A percentile compares a stretch with the other conserved stretches of the same genome.
Conservation (phyloP, 2,329 filamentous ascomycete genomes). For the Neophaeococcomyces aloes region DNA sequence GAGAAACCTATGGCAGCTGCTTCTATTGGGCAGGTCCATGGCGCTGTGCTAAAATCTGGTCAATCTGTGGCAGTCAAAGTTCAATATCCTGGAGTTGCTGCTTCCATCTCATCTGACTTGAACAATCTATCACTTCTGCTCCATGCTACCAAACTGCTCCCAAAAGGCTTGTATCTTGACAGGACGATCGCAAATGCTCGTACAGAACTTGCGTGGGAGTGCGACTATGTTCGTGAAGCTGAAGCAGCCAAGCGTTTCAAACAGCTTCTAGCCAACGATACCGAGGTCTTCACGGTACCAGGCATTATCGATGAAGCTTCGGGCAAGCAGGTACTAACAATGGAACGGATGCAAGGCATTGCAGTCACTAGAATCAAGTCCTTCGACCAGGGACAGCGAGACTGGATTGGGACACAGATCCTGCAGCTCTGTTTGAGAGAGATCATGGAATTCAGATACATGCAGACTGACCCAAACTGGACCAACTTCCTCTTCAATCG, state of each 20-base stretch:
- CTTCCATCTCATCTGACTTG: conserved; percentile 92
- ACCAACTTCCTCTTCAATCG: conserved; percentile 94
- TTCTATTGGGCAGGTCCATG: conserved; percentile 93
- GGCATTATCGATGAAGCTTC: conserved; percentile 67
- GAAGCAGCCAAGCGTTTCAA: conserved; percentile 67
- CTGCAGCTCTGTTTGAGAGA: conserved; percentile 84
- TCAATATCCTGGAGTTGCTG: conserved; percentile 90
- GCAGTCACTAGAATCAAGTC: conserved; percentile 70
- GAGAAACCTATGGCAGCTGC: conserved; percentile 89
- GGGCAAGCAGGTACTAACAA: conserved; percentile 78
- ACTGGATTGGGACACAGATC: conserved; percentile 95
- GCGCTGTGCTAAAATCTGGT: conserved; percentile 64
- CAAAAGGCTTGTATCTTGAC: conserved; percentile 85
- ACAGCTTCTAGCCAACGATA: conserved; percentile 63
- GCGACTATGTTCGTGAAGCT: conserved; percentile 85
- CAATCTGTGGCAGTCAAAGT: conserved; percentile 85
- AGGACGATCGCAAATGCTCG: conserved; percentile 96
- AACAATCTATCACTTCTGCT: conserved; percentile 87
- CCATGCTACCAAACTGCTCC: conserved; percentile 78
- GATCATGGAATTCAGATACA: conserved; percentile 89
- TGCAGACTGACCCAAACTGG: conserved; percentile 99
- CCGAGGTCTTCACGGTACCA: conserved; percentile 67
- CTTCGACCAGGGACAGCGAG: conserved; percentile 71
- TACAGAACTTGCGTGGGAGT: conserved; percentile 89
- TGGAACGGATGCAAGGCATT: conserved; percentile 78